phyloP scores from a whole-genome alignment of 345 rosid genomes.

The Eucalyptus sideroxylon region DNA sequence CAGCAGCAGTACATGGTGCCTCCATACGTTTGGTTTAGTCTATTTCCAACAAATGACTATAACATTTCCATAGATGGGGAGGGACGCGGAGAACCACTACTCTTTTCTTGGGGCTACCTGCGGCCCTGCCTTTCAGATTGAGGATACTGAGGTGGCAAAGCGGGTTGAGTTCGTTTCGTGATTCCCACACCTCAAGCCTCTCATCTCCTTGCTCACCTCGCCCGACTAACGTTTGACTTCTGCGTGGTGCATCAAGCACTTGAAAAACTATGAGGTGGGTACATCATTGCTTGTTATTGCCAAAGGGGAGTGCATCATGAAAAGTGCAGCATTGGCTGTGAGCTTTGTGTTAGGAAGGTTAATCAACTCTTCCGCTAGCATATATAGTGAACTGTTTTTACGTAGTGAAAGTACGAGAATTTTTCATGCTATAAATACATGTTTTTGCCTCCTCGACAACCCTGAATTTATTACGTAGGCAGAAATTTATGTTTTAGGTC shows the following conservation, averaged over 20 bases:
- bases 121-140: constrained; percentile 67
- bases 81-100: constrained; percentile 43
- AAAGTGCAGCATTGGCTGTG: not conserved
- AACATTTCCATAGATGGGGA: constrained; percentile 23
- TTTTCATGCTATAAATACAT: not conserved
- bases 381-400: not conserved
- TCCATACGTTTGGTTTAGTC: constrained; percentile 71
- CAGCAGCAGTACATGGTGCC: constrained; percentile 54
- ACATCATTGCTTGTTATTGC: not conserved
- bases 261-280: not conserved
- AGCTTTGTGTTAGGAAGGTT: not conserved
- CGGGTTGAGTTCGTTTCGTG: constrained; percentile 29
- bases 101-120: constrained; percentile 79
- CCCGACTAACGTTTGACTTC: not conserved
- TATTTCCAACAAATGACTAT: constrained; percentile 51
- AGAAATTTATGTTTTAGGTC: not conserved
- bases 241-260: not conserved
- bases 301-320: not conserved
- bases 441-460: not conserved
- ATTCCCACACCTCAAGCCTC: constrained; percentile 29
- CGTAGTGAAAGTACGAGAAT: not conserved
- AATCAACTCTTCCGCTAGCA: not conserved
- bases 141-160: constrained; percentile 55
- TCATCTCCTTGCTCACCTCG: constrained; percentile 39
- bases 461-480: not conserved